A percentile compares a stretch with the other conserved stretches of the same genome.
Conservation (phyloP, 345 rosid species). For the Zanthoxylum bungeanum region DNA sequence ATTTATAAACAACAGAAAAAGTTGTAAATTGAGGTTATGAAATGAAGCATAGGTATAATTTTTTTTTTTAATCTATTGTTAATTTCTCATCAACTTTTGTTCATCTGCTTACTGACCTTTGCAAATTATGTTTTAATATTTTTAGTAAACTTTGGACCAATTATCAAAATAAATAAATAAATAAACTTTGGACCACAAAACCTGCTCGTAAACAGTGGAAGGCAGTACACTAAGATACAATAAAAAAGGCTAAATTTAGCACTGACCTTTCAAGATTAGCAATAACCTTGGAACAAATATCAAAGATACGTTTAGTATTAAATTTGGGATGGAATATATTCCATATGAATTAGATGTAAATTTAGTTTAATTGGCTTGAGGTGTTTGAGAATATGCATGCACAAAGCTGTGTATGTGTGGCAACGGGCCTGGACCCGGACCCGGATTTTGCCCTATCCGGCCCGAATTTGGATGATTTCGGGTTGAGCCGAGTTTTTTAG, state of each 20-base stretch:
- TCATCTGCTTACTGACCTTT: not conserved
- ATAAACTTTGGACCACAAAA: no score
- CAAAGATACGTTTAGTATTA: slow-evolving; percentile 18
- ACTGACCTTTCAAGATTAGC: slow-evolving; percentile 8
- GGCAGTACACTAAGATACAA: no score
- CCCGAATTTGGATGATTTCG: no score
- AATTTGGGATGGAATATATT: slow-evolving; percentile 24
- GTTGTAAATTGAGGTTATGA: slow-evolving; percentile 11
- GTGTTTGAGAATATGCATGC: slow-evolving; percentile 9
- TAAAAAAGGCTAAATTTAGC: no score
- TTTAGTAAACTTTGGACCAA: no score
- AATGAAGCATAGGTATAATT: slow-evolving; percentile 13
- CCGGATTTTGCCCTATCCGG: no score
- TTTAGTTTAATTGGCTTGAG: not conserved
- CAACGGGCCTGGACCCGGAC: no score
- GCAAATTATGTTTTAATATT: no score
- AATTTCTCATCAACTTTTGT: not conserved
- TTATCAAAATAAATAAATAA: no score
- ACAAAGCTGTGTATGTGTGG: slow-evolving; percentile 10
- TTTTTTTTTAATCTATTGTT: slow-evolving; percentile 8
- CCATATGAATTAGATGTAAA: slow-evolving; percentile 1
- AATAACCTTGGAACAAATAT: slow-evolving; percentile 11
- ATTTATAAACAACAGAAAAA: not conserved
- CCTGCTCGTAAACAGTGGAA: no score
- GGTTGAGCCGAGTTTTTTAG: no score